Evolutionary conservation across 257 asterid genomes (phyloP).

Genomic region (Dorcoceras hygrometricum): DNA sequence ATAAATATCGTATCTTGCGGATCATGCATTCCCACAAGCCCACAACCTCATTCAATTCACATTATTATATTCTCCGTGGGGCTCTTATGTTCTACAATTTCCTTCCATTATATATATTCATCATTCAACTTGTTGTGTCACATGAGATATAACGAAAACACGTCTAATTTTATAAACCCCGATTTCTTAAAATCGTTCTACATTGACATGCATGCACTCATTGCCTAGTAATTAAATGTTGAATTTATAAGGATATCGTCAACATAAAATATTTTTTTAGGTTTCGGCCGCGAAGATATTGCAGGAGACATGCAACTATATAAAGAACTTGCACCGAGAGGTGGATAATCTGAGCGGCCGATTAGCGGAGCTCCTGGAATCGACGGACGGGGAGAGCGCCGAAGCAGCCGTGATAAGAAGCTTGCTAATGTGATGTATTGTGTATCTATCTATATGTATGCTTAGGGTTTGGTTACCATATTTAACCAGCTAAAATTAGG

Average conservation of each 20-base stretch:
- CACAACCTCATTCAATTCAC: neutral
- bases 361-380: slow-evolving; percentile 43
- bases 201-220: no score
- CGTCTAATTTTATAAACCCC: neutral
- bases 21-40: neutral
- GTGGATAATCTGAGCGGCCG: slow-evolving; percentile 50
- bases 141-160: neutral
- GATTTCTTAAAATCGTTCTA: no score
- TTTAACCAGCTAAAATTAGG: slow-evolving; percentile 23
- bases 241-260: neutral
- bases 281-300: slow-evolving; percentile 51
- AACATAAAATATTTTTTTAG: slow-evolving; percentile 14
- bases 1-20: neutral
- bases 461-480: slow-evolving; percentile 33
- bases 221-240: neutral
- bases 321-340: slow-evolving; percentile 47
- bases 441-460: neutral
- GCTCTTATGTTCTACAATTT: neutral
- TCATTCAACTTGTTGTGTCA: neutral
- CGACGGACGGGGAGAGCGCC: slow-evolving; percentile 44
- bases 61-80: neutral
- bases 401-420: slow-evolving; percentile 57
- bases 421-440: slow-evolving; percentile 33
- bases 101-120: neutral
- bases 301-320: slow-evolving; percentile 61